Conservation (phyloP, 78 protist genomes). For the Pigoraptor vietnamica region DNA sequence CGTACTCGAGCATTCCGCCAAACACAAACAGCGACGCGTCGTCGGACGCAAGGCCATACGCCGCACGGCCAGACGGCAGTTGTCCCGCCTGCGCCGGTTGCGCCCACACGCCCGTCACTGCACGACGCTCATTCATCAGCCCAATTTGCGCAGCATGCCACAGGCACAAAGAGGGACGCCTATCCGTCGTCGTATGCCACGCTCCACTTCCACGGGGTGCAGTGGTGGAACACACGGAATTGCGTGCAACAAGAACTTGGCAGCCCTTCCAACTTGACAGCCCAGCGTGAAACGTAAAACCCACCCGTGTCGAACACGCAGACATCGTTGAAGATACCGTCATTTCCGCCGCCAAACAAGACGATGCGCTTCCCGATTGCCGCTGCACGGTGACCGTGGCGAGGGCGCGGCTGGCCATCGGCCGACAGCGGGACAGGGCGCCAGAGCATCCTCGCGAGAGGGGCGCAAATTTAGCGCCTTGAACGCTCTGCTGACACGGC, state of each 20-base stretch:
- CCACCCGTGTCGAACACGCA: background rate
- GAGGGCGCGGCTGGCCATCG: background rate
- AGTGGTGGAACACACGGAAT: background rate
- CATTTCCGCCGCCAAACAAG: background rate
- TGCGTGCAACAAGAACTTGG: background rate
- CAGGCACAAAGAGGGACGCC: background rate
- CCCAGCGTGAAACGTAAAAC: background rate
- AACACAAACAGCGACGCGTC: background rate
- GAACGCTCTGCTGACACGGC: too few species aligned
- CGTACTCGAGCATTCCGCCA: background rate
- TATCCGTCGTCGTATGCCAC: background rate
- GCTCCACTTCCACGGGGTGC: background rate
- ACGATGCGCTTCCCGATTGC: background rate
- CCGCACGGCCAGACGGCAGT: background rate
- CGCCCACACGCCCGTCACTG: background rate
- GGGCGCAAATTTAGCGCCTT: too few species aligned
- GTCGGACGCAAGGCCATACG: background rate
- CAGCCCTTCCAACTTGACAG: too few species aligned
- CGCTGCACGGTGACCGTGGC: background rate
- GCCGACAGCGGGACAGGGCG: background rate
- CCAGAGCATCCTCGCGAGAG: background rate
- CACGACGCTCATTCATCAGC: background rate
- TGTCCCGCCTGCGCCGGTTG: background rate
- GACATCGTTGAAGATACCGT: background rate
- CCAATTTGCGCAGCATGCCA: too few species aligned